Evolutionary conservation across 805 yeast genomes (phyloP), one percentile per base, ranked within the genome.

Genomic region (Scheffersomyces lignosus): DNA sequence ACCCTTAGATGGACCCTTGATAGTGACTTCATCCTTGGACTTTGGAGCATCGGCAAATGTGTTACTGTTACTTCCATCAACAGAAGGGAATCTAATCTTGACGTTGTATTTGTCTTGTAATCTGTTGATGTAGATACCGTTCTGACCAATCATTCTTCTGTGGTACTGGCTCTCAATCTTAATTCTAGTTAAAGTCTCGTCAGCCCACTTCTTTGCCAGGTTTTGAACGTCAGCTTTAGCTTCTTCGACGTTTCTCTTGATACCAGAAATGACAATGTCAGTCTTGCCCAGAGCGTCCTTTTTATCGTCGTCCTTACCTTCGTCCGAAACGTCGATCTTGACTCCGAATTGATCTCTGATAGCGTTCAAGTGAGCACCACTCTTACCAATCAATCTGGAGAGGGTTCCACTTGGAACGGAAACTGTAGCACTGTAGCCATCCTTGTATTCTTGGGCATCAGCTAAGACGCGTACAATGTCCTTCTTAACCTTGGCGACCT

Each of bases 1-100:
- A 49, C 91, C 93, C 62, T 82, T 83, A 17, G 97, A 86, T 33
- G 97, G 95, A 37, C 97, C 97, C 53, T 81, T 81, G 40, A 91
- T 75, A 20, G 74, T 67, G 28, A 84, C 81, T 49, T 86, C 93
- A 53, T 79, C 75, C 51, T 71, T 67, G 38, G 69, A 71, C 26
- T 69, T 70, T 24, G 73, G 71, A 2, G 70, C 58, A 45, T 70
- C 73, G 29, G 52, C 43, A 34, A 43, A 51, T 10, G 45, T 28
- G 15, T 33, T 23, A 5, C 50, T 39, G 29, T 20, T 27, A 38
- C 43, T 29, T 13, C 42, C 42, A 25, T 27, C 64, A 62, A 50
- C 45, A 15, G 60, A 44, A 24, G 95, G 95, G 73, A 93, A 88
- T 51, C 78, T 71, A 51, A 93, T 84, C 44, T 71, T 71, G 27